Conservation (phyloP, 1,139 yeast species). For the Yamadazyma atlantica region DNA sequence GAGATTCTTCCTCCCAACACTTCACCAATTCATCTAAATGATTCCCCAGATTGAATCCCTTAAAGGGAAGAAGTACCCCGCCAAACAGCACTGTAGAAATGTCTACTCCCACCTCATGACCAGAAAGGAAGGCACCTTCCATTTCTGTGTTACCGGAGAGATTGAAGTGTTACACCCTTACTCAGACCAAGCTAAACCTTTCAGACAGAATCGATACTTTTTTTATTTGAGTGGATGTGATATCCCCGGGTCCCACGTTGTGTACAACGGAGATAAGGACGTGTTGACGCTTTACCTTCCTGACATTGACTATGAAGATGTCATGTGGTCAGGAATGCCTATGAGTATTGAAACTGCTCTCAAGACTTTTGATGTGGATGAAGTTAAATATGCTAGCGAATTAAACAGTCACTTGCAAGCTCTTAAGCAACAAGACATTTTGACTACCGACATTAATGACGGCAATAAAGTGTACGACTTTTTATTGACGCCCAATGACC, state of each 20-base stretch:
- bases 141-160: conserved; percentile 69
- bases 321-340: conserved; percentile 97
- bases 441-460: conserved; percentile 46
- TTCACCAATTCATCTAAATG: conserved; percentile 6
- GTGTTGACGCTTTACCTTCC: conserved; percentile 75
- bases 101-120: conserved; percentile 46
- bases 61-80: conserved; percentile 62
- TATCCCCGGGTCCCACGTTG: conserved; percentile 71
- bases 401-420: conserved; percentile 11
- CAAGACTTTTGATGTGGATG: conserved; percentile 73
- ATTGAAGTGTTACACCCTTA: conserved; percentile 62
- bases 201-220: conserved; percentile 90
- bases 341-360: conserved; percentile 64
- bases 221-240: conserved; percentile 85
- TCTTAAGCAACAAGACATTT: conserved; percentile 15
- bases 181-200: conserved; percentile 75
- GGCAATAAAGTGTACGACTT: conserved; percentile 30
- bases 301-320: conserved; percentile 79
- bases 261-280: conserved; percentile 55
- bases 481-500: conserved; percentile 39
- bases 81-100: conserved; percentile 62
- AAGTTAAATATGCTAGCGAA: conserved; percentile 61
- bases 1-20: too few relatives aligned
- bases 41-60: conserved; percentile 16
- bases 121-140: conserved; percentile 18